Conservation (phyloP, 176 grass and related monocot species). For the Echinochloa phyllopogon region DNA sequence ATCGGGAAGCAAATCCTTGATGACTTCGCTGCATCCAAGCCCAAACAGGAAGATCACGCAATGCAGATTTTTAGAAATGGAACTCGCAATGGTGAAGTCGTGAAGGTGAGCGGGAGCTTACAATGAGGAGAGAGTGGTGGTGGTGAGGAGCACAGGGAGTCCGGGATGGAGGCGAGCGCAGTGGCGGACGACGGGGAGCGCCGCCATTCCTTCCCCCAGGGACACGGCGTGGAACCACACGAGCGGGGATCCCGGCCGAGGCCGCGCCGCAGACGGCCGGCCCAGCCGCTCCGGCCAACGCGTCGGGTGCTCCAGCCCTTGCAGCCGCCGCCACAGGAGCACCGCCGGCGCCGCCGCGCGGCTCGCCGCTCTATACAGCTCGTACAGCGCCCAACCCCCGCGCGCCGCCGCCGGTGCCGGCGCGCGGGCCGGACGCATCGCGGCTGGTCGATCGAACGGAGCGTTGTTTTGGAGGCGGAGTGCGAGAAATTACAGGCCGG, state of each 20-base stretch:
- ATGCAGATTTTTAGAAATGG: not conserved
- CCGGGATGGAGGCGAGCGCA: slow-evolving; percentile 47
- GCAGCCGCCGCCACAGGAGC: slow-evolving; percentile 55
- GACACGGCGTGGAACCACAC: slow-evolving; percentile 95
- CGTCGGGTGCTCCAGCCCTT: slow-evolving; percentile 66
- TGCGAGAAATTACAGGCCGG: not conserved
- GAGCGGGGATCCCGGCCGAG: slow-evolving; percentile 51
- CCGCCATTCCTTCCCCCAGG: slow-evolving; percentile 79
- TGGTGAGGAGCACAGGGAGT: slow-evolving; percentile 79
- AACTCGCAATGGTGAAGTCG: not conserved
- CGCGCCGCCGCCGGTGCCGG: slow-evolving; percentile 29
- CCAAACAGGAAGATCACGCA: not conserved
- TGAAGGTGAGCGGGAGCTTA: slow-evolving; percentile 43
- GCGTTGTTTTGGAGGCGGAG: not conserved
- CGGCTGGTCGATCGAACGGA: not conserved
- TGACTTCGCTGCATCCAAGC: slow-evolving; percentile 70
- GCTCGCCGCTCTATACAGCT: slow-evolving; percentile 62
- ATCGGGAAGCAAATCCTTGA: slow-evolving; percentile 72
- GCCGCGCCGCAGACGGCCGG: slow-evolving; percentile 56
- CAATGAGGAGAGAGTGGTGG: slow-evolving; percentile 82
- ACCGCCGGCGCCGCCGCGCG: slow-evolving; percentile 54
- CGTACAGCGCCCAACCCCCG: slow-evolving; percentile 51
- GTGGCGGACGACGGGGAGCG: slow-evolving; percentile 80
- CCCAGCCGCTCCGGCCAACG: slow-evolving; percentile 73
- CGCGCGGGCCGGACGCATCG: slow-evolving; percentile 38